Base-by-base conservation (phyloP, 1,139 yeast species). In the Nakaseomyces kungkrabaensis region DNA sequence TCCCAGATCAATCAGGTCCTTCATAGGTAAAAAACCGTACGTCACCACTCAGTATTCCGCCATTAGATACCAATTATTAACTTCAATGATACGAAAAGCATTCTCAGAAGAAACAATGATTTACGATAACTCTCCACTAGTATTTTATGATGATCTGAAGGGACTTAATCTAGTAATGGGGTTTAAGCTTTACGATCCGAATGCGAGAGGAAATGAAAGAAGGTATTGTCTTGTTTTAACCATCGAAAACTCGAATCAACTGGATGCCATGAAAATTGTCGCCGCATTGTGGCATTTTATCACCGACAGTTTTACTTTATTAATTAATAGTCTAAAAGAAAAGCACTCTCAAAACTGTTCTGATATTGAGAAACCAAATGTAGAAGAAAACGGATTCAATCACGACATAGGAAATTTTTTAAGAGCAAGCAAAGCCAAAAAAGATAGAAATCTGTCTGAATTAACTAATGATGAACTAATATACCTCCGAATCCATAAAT, bases 161-260 rank as follows among this genome's bases (percentile, higher is more conserved):
- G 95, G 95, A 0, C 78, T 81, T 55, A 81, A 90, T 41, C 68
- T 86, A 25, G 77, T 79, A 34, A 72, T 79, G 51, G 78, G 83
- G 5, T 85, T 87, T 68, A 82, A 83, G 59, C 70, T 86, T 11
- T 73, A 73, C 37, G 96, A 87, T 63, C 69, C 73, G 26, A 77
- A 79, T 49, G 90, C 95, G 0, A 73, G 95, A 50, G 95, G 95
- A 1, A 81, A 85, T 5, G 92, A 84, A 59, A 69, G 95, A 50
- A 76, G 85, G 51, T 86, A 85, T 59, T 75, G 87, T 3, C 64
- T 85, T 25, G 74, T 85, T 56, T 78, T 85, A 31, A 72, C 83
- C 3, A 71, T 81, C 22, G 88, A 83, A 57, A 68, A 74, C 45
- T 89, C 81, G 56, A 61, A 71, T 5, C 72, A 70, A 31, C 51